A percentile compares a stretch with the other conserved stretches of the same genome.
phyloP scores from a whole-genome alignment of 2,329 filamentous ascomycete species.

The Bipolaris sorokiniana region DNA sequence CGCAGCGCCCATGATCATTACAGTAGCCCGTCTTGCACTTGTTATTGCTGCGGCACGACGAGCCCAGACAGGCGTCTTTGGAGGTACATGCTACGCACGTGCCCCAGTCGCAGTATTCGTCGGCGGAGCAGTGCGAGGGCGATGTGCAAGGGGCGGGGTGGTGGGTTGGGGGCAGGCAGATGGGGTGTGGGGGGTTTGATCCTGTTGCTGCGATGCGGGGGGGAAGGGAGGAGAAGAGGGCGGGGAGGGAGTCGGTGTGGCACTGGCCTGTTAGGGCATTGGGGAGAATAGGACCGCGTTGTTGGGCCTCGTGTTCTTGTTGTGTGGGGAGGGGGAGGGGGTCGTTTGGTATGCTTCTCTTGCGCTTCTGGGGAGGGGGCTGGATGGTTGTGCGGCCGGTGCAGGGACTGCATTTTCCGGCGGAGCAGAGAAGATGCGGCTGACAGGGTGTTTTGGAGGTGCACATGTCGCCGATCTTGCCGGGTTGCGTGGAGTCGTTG shows the following conservation, averaged over 20 bases:
- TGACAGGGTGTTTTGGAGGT: conserved; percentile 40
- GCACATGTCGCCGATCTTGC: conserved; percentile 33
- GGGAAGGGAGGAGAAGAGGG: conserved; percentile 15
- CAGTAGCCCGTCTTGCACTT: conserved; percentile 45
- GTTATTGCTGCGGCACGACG: conserved; percentile 32
- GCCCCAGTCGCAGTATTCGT: conserved; percentile 40
- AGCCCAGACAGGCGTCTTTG: conserved; percentile 32
- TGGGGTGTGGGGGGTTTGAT: conserved; percentile 5
- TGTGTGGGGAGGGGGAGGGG: not conserved
- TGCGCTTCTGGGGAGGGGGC: not conserved
- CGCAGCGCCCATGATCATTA: conserved; percentile 37
- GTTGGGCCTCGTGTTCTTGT: not conserved
- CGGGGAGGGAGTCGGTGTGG: conserved; percentile 20
- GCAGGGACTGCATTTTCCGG: conserved; percentile 24
- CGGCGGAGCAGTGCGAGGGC: conserved; percentile 31
- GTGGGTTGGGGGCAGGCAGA: conserved; percentile 16
- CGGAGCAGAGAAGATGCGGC: conserved; percentile 32
- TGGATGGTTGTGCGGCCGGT: not conserved
- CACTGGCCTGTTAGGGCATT: conserved; percentile 28
- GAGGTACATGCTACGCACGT: conserved; percentile 30
- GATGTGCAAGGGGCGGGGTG: conserved; percentile 34
- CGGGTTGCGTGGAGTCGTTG: conserved; percentile 30
- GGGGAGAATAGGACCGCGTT: not conserved
- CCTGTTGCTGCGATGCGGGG: not conserved
- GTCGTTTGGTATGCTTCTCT: not conserved